Conservation (phyloP, 2,329 filamentous ascomycete genomes). For the Pyrenophora graminea region DNA sequence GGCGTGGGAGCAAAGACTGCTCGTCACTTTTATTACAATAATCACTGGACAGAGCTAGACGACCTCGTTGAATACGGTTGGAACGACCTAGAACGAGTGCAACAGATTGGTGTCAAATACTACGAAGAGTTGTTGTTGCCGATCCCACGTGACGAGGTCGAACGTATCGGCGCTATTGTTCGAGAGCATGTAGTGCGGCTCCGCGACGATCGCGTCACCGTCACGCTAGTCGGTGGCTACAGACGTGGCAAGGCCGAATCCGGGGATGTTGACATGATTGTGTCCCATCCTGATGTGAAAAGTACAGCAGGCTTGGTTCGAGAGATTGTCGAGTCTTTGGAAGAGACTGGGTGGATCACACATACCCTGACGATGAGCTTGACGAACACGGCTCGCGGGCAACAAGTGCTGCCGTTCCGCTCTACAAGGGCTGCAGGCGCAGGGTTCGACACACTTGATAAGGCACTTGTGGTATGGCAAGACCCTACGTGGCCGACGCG, state of each 20-base stretch:
- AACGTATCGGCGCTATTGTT: slow-evolving; percentile 67
- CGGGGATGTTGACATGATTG: slow-evolving; percentile 83
- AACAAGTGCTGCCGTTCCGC: slow-evolving; percentile 64
- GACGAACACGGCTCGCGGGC: slow-evolving; percentile 72
- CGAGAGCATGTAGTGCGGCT: slow-evolving; percentile 69
- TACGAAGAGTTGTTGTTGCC: slow-evolving; percentile 80
- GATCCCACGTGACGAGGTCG: slow-evolving; percentile 75
- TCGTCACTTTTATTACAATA: slow-evolving; percentile 75
- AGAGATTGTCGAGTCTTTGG: slow-evolving; percentile 72
- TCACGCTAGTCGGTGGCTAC: slow-evolving; percentile 77
- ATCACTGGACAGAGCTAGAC: slow-evolving; percentile 80
- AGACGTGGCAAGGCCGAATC: slow-evolving; percentile 73
- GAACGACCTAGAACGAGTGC: slow-evolving; percentile 72
- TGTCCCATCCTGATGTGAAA: slow-evolving; percentile 75
- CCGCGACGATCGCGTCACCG: slow-evolving; percentile 58
- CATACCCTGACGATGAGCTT: slow-evolving; percentile 76
- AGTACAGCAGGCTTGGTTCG: slow-evolving; percentile 72
- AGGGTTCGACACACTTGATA: slow-evolving; percentile 88
- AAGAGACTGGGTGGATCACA: slow-evolving; percentile 72
- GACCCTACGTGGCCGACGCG: slow-evolving; percentile 58
- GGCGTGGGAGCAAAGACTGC: slow-evolving; percentile 86
- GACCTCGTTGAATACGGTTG: slow-evolving; percentile 85
- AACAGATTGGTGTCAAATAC: slow-evolving; percentile 93
- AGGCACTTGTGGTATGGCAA: slow-evolving; percentile 92
- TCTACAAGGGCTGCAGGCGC: slow-evolving; percentile 49